phyloP scores from a whole-genome alignment of 2,329 filamentous ascomycete species.

The Plenodomus lindquistii region DNA sequence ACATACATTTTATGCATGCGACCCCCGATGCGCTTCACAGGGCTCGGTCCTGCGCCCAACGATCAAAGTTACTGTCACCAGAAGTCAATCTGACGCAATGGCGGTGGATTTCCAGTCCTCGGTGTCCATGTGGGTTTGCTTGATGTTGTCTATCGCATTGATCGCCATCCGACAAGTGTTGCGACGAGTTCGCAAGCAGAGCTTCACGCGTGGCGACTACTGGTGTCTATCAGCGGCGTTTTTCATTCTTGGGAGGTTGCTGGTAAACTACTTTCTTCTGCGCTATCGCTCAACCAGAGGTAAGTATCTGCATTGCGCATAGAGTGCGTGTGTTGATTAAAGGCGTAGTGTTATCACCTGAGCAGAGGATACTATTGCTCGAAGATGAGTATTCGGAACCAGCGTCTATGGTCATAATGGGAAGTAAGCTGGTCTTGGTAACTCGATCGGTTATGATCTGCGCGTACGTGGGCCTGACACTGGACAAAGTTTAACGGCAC shows the following conservation, averaged over 20 bases:
- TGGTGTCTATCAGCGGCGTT: conserved; percentile 18
- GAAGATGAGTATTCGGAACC: conserved; percentile 1
- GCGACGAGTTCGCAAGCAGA: conserved; percentile 14
- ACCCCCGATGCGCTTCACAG: background rate
- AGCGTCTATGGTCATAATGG: conserved; percentile 5
- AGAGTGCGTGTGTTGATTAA: background rate
- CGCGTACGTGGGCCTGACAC: conserved; percentile 8
- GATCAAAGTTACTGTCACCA: background rate
- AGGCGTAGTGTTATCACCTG: conserved; percentile 8
- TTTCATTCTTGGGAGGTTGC: conserved; percentile 13
- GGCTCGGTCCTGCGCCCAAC: background rate
- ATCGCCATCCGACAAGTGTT: conserved; percentile 14
- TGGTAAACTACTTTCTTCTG: conserved; percentile 16
- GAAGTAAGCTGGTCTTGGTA: conserved; percentile 18
- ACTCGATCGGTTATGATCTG: conserved; percentile 20
- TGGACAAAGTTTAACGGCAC: background rate
- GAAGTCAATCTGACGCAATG: background rate
- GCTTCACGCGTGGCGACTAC: conserved; percentile 17
- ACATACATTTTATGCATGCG: background rate
- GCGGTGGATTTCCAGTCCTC: conserved; percentile 5
- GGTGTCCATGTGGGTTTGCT: conserved; percentile 17
- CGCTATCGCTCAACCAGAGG: conserved; percentile 21
- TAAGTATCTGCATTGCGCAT: background rate
- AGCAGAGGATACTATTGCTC: conserved; percentile 10
- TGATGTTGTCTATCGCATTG: conserved; percentile 16